Conservation (phyloP, 805 yeast genomes). For the Vanderwaltozyma tropicalis region DNA sequence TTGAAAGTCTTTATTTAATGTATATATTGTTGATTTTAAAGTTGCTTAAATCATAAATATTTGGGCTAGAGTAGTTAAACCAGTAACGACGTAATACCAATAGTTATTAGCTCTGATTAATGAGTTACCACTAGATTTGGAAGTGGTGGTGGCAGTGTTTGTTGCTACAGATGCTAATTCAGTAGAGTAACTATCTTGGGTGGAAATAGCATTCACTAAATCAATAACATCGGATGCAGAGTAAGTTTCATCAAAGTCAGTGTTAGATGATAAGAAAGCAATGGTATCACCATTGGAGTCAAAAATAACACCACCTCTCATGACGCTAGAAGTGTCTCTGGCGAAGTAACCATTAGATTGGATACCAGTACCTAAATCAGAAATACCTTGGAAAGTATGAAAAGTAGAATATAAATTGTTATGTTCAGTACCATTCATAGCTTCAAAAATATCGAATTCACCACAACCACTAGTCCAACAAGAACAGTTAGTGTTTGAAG, state of each 20-base stretch:
- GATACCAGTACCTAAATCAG: conserved; percentile 49
- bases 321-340: conserved; percentile 40
- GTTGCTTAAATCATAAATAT: conserved; percentile 10
- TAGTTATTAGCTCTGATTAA: conserved; percentile 11
- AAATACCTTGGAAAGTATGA: conserved; percentile 63
- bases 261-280: conserved; percentile 46
- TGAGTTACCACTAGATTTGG: conserved; percentile 18
- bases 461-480: conserved; percentile 76
- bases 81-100: conserved; percentile 21
- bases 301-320: conserved; percentile 65
- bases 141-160: conserved; percentile 23
- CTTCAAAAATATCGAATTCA: conserved; percentile 69
- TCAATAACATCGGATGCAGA: conserved; percentile 32
- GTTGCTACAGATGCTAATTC: conserved; percentile 29
- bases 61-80: conserved; percentile 17
- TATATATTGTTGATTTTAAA: too few species aligned
- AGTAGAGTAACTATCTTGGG: conserved; percentile 12
- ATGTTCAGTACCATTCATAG: conserved; percentile 51
- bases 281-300: conserved; percentile 48
- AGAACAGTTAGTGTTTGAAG: conserved; percentile 48
- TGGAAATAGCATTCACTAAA: conserved; percentile 30
- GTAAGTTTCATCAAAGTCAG: conserved; percentile 38
- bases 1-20: too few species aligned
- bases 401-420: conserved; percentile 52
- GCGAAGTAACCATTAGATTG: conserved; percentile 42